Conservation (phyloP, 1,284 basidiomycete genomes). For the Anthracocystis panici-leucophaei region DNA sequence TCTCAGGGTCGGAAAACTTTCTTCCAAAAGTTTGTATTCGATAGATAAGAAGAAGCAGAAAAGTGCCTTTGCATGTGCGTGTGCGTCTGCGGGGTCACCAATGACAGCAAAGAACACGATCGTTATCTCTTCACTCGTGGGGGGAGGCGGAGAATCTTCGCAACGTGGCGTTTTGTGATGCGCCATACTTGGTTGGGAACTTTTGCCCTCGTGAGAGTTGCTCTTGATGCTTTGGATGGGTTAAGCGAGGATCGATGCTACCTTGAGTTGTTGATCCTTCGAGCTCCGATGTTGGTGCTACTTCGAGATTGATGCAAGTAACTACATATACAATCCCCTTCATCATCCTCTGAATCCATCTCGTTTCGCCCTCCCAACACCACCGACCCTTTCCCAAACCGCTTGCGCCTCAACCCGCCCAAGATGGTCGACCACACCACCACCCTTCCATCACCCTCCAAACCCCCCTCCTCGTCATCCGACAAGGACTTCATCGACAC, state of each 20-base stretch:
- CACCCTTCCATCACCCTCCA: background rate
- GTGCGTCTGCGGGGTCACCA: background rate
- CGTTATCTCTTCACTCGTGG: slow-evolving; percentile 9
- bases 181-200: too few relatives aligned
- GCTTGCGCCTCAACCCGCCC: background rate
- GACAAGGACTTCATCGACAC: slow-evolving; percentile 6
- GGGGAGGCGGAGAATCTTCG: background rate
- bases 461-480: slow-evolving; percentile 8
- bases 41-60: too few relatives aligned
- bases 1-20: too few relatives aligned
- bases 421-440: slow-evolving; percentile 8
- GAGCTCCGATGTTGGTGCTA: too few relatives aligned
- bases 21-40: too few relatives aligned
- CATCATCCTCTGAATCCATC: background rate
- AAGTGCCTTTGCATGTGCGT: background rate
- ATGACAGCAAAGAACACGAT: background rate
- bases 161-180: slow-evolving; percentile 1
- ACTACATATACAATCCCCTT: background rate
- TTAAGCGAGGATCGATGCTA: too few relatives aligned
- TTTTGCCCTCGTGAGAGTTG: too few relatives aligned
- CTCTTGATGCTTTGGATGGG: too few relatives aligned
- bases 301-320: background rate
- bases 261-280: too few relatives aligned
- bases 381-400: too few relatives aligned
- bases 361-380: background rate